A percentile compares a stretch with the other conserved stretches of the same genome.
phyloP scores from a whole-genome alignment of 441 rosid species.

The Erysimum pusillum region DNA sequence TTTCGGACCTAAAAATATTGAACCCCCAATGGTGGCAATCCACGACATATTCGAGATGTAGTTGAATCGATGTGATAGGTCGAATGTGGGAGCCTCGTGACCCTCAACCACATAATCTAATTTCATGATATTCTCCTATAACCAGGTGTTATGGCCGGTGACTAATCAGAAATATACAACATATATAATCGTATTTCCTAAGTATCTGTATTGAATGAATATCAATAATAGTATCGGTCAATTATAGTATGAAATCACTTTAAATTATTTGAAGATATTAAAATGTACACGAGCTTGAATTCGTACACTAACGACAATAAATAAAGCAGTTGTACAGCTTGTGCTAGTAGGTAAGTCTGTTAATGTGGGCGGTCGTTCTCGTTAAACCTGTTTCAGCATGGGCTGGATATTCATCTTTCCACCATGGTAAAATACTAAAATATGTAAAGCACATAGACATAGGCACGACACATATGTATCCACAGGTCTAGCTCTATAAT shows the following conservation, averaged over 20 bases:
- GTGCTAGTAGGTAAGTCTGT: constrained; percentile 20
- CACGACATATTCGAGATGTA: constrained; percentile 47
- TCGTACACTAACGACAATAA: background rate
- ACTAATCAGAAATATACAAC: constrained; percentile 24
- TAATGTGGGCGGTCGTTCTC: constrained; percentile 29
- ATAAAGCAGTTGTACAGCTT: background rate
- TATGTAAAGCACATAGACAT: too few species aligned
- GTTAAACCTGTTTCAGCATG: constrained; percentile 24
- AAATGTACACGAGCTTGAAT: constrained; percentile 15
- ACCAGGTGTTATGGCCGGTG: constrained; percentile 5
- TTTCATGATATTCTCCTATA: constrained; percentile 30
- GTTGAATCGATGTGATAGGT: constrained; percentile 41
- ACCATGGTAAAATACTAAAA: constrained; percentile 6
- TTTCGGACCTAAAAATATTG: background rate
- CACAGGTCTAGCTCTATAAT: too few species aligned
- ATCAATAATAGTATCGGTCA: background rate
- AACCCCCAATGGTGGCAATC: constrained; percentile 20
- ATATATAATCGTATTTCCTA: constrained; percentile 1
- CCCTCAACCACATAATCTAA: constrained; percentile 42
- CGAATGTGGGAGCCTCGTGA: constrained; percentile 48
- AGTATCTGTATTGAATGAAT: background rate
- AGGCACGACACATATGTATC: background rate
- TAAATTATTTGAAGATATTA: background rate
- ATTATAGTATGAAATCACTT: background rate
- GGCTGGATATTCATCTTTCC: constrained; percentile 6